Conservation (phyloP, 2,329 filamentous ascomycete genomes). For the Alternaria postmessia region DNA sequence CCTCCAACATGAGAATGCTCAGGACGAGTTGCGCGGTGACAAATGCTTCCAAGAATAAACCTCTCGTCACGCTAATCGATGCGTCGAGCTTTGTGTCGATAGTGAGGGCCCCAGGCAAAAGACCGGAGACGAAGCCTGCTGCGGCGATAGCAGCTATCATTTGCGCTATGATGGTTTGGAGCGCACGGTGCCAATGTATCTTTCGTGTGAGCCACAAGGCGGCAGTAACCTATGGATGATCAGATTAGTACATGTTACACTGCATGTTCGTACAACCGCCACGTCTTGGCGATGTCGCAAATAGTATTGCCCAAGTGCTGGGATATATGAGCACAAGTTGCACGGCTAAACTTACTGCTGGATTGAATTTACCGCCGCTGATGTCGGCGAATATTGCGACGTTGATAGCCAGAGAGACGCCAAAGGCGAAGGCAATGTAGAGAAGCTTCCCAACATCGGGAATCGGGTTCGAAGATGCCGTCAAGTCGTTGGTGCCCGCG, state of each 20-base stretch:
- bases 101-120: conserved; percentile 42
- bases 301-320: conserved; percentile 32
- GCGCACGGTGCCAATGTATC: conserved; percentile 32
- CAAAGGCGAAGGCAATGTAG: conserved; percentile 47
- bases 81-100: conserved; percentile 33
- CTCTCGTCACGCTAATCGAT: conserved; percentile 34
- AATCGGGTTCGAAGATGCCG: conserved; percentile 12
- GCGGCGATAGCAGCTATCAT: conserved; percentile 42
- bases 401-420: conserved; percentile 46
- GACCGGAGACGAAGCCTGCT: conserved; percentile 36
- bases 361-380: conserved; percentile 41
- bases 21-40: conserved; percentile 47
- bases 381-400: conserved; percentile 49
- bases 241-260: conserved; percentile 11
- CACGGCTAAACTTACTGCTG: conserved; percentile 34
- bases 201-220: conserved; percentile 31
- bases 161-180: conserved; percentile 39
- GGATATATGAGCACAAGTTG: neutral
- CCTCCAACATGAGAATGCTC: conserved; percentile 65
- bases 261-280: neutral
- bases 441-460: conserved; percentile 43
- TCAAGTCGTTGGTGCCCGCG: conserved; percentile 39
- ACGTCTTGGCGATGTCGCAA: neutral
- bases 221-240: conserved; percentile 31
- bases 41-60: conserved; percentile 42